A percentile compares a stretch with the other conserved stretches of the same genome.
These are phyloP conservation scores for Boletus patriciae DNA, from an alignment of 768 basidiomycete genomes.

Conservation along the genomic window DNA sequence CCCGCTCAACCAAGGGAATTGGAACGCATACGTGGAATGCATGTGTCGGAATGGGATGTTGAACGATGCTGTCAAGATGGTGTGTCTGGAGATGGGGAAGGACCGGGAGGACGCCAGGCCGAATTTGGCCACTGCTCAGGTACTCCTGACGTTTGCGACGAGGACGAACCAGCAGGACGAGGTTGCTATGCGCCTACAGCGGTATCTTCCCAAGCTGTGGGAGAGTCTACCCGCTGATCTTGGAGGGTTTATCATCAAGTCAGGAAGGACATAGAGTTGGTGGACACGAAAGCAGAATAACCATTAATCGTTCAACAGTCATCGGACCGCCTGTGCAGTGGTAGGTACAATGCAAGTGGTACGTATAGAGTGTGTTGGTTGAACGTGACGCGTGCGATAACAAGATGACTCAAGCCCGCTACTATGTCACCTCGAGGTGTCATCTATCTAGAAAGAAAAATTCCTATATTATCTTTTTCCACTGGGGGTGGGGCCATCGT, in stretches of 20 bases:
- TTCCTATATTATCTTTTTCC: too few species aligned
- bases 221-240: slow-evolving; percentile 24
- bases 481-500: too few species aligned
- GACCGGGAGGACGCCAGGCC: slow-evolving; percentile 44
- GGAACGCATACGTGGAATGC: slow-evolving; percentile 84
- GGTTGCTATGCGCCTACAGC: slow-evolving; percentile 47
- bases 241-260: slow-evolving; percentile 22
- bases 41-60: slow-evolving; percentile 70
- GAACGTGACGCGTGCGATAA: too few species aligned
- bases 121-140: slow-evolving; percentile 46
- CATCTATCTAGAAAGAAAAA: too few species aligned
- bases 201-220: slow-evolving; percentile 41
- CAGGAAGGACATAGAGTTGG: slow-evolving; percentile 5
- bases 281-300: slow-evolving; percentile 7
- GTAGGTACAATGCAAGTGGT: too few species aligned
- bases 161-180: slow-evolving; percentile 42
- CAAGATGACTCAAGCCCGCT: too few species aligned
- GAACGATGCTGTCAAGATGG: slow-evolving; percentile 63
- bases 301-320: slow-evolving; percentile 17
- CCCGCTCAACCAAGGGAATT: slow-evolving; percentile 62
- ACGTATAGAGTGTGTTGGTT: too few species aligned
- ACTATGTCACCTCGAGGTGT: too few species aligned
- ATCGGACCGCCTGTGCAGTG: background rate
- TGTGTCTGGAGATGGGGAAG: slow-evolving; percentile 65
- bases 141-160: slow-evolving; percentile 57